Base-by-base conservation (phyloP, 2,329 filamentous ascomycete species). In the Gaeumannomyces sp. region DNA sequence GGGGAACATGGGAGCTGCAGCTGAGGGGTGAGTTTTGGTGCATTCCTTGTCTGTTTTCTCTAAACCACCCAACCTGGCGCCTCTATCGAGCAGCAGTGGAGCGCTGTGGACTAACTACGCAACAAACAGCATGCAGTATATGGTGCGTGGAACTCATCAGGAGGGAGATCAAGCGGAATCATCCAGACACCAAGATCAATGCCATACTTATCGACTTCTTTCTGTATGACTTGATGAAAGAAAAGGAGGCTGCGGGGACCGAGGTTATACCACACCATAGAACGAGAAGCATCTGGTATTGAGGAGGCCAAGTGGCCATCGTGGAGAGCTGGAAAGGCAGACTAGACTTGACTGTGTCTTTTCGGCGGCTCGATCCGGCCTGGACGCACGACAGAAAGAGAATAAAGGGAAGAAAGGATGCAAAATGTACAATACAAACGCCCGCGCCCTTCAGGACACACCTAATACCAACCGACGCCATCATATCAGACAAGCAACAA, bases 141-240 rank as follows among this genome's bases (percentile, higher is more conserved):
- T 98, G 94, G 93, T 95, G 92, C 67, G 91, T 98, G 1, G 95
- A 99, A 75, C 79, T 97, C 68, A 89, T 99, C 68, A 83, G 88
- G 64, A 84, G 89, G 45, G 91, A 97, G 74, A 98, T 99, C 62
- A 72, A 88, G 65, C 84, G 81, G 60, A 76, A 85, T 19, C 87
- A 97, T 71, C 91, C 93, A 1, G 87, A 89, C 13, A 83, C 88
- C 1, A 81, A 85, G 63, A 77, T 89, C 70, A 99, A 99, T 74
- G 93, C 95, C 31, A 92, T 98, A 56, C 76, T 99, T 71, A 95
- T 99, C 68, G 95, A 99, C 76, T 99, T 98, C 77, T 97, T 97
- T 76, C 80, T 99, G 64, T 99, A 99, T 74, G 95, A 99, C 77
- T 87, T 90, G 25, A 93, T 95, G 78, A 99, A 98, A 76, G 89